Evolutionary conservation across 345 rosid genomes (phyloP).

Genomic region (Populus nigra): DNA sequence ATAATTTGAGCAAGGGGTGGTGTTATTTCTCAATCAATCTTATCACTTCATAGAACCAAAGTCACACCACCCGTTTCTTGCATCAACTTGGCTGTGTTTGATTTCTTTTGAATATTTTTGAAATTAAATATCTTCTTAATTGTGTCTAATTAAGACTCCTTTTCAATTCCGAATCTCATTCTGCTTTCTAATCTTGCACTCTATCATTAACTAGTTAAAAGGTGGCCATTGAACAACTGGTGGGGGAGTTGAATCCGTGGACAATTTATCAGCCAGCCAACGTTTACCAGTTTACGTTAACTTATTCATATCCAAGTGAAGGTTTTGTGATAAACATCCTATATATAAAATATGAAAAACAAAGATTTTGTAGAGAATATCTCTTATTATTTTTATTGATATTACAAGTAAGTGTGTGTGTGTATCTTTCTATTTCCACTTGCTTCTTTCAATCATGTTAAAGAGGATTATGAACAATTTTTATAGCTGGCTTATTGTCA

Average conservation of each 20-base stretch:
- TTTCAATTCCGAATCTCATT: neutral
- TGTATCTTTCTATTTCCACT: no score
- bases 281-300: neutral
- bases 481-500: no score
- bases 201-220: neutral
- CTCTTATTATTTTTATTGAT: no score
- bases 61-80: neutral
- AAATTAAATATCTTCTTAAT: no score
- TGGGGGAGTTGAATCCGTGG: neutral
- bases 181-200: neutral
- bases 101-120: neutral
- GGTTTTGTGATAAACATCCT: neutral
- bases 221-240: neutral
- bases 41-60: neutral
- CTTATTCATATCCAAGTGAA: neutral
- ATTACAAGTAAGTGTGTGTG: no score
- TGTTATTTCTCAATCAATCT: neutral
- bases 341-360: no score
- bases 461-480: no score
- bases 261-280: neutral
- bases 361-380: no score
- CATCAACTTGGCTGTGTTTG: neutral
- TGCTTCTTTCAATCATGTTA: no score
- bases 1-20: no score
- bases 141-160: neutral